Percentiles rank a stretch among this genome's conserved stretches.
phyloP scores from a whole-genome alignment of 192 early-diverging fungal species.

The Chytriomyces sp. region DNA sequence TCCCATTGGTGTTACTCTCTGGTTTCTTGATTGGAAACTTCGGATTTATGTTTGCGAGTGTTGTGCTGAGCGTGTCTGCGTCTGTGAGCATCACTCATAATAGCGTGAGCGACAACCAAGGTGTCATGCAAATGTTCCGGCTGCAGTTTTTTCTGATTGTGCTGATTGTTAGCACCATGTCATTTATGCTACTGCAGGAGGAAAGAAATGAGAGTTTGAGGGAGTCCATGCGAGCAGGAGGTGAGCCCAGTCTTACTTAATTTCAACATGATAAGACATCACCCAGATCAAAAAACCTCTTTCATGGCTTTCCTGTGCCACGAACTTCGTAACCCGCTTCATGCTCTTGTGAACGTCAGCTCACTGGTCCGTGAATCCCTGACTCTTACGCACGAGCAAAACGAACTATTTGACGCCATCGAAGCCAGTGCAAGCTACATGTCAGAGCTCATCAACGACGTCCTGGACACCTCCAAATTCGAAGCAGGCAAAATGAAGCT shows the following conservation, averaged over 20 bases:
- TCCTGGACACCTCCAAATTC: constrained; percentile 18
- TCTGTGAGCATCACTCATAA: background rate
- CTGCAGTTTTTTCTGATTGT: constrained; percentile 13
- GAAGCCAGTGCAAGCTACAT: constrained; percentile 2
- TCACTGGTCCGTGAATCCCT: background rate
- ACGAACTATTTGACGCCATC: constrained; percentile 21
- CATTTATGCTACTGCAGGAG: background rate
- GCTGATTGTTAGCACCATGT: background rate
- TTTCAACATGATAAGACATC: no score
- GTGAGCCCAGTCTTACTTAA: background rate
- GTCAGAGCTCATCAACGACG: constrained; percentile 29
- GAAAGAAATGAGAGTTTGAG: no score
- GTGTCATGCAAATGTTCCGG: background rate
- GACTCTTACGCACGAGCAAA: background rate
- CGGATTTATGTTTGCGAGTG: background rate
- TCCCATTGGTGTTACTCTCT: background rate
- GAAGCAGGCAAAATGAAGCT: constrained; percentile 8
- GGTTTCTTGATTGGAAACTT: background rate
- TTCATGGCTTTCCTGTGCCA: constrained; percentile 34
- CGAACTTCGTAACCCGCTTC: constrained; percentile 27
- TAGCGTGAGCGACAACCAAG: background rate
- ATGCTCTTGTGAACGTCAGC: constrained; percentile 17
- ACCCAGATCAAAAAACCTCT: constrained; percentile 8
- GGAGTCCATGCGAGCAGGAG: background rate
- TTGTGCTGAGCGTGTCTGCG: background rate